Evolutionary conservation across 371 early-diverging fungal genomes (phyloP).

Genomic region (Lichtheimia hyalospora): DNA sequence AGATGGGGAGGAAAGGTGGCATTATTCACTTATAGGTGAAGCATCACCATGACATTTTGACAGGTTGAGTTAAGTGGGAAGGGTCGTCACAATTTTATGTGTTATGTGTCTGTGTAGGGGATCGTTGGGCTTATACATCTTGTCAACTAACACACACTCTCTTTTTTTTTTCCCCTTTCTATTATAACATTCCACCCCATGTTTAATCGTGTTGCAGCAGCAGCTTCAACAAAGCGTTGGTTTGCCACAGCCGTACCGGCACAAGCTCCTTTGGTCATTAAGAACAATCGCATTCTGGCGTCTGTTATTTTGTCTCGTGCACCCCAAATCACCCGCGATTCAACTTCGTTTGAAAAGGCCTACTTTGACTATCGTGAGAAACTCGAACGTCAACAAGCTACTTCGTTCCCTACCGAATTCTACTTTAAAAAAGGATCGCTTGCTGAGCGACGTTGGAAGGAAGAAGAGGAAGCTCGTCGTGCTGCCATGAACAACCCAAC

Average conservation of each 20-base stretch:
- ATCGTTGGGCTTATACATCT: too few relatives aligned
- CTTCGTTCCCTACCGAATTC: constrained; percentile 76
- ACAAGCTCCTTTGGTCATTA: constrained; percentile 24
- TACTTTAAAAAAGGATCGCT: constrained; percentile 90
- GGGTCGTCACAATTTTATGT: too few relatives aligned
- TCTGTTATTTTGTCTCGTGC: constrained; percentile 79
- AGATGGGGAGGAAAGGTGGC: too few relatives aligned
- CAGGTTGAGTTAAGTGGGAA: too few relatives aligned
- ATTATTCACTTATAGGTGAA: too few relatives aligned
- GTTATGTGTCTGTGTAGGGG: too few relatives aligned
- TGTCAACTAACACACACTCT: neutral
- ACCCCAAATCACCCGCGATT: constrained; percentile 77
- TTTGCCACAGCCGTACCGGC: constrained; percentile 10
- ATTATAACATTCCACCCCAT: neutral
- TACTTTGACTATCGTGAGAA: constrained; percentile 78
- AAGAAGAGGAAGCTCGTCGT: constrained; percentile 50
- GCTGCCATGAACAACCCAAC: constrained; percentile 32
- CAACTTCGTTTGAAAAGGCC: constrained; percentile 71
- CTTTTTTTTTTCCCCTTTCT: neutral
- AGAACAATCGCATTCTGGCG: constrained; percentile 55
- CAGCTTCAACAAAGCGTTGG: neutral
- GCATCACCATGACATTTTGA: too few relatives aligned
- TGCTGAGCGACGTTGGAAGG: constrained; percentile 75
- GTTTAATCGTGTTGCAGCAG: neutral
- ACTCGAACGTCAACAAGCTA: constrained; percentile 62